Evolutionary conservation across 108 stramenopile species (phyloP).

Genomic region (Cyclotella atomus): DNA sequence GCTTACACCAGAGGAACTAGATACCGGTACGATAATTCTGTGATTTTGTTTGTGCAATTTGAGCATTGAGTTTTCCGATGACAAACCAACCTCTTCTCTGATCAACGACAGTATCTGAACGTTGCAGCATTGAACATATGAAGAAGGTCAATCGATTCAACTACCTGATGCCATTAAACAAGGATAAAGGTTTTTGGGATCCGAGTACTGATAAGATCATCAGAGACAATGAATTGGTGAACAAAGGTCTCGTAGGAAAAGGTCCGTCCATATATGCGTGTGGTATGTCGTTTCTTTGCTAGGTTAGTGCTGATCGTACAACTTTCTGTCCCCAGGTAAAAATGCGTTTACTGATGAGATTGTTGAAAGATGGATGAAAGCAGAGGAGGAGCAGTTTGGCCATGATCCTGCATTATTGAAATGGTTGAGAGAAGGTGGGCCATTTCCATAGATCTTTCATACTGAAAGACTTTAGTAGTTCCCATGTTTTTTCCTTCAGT

Average conservation of each 20-base stretch:
- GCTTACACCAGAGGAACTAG: constrained; percentile 27
- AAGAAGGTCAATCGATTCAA: constrained; percentile 37
- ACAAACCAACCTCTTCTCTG: not conserved
- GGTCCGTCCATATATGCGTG: constrained; percentile 4
- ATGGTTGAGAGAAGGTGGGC: constrained; percentile 40
- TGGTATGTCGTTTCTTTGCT: not conserved
- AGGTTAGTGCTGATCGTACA: not conserved
- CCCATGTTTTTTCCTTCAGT: too few species aligned
- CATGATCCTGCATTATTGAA: constrained; percentile 33
- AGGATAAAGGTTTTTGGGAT: constrained; percentile 39
- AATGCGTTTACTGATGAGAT: constrained; percentile 23
- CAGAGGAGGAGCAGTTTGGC: constrained; percentile 40
- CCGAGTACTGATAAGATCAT: constrained; percentile 15
- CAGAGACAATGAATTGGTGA: constrained; percentile 11
- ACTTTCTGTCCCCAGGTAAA: constrained; percentile 7
- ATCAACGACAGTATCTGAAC: constrained; percentile 20
- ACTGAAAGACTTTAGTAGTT: too few species aligned
- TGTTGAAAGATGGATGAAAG: constrained; percentile 30
- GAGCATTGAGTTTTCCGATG: not conserved
- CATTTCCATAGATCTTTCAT: constrained; percentile 10
- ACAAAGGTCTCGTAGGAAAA: constrained; percentile 28
- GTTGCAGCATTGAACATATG: constrained; percentile 56
- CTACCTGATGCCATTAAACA: constrained; percentile 46
- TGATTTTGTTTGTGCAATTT: not conserved
- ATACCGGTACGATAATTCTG: not conserved